Evolutionary conservation across 495 filamentous ascomycete genomes (phyloP), one percentile per base, ranked within the genome.

Genomic region (Amniculicola lignicola): DNA sequence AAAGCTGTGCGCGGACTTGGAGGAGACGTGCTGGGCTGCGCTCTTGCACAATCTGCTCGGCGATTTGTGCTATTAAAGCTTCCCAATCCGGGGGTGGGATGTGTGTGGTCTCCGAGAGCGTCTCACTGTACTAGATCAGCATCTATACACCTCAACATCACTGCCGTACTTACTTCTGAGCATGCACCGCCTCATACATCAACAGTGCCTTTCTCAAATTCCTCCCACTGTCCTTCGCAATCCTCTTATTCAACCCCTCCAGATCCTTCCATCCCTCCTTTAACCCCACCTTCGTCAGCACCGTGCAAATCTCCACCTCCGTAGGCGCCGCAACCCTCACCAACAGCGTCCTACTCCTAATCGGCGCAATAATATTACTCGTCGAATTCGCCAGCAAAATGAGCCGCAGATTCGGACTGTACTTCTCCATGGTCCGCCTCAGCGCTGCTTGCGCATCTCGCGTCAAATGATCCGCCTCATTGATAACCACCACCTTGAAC

Each of bases 401-500:
- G 62, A 98, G 72, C 28, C 93, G 77, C 58, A 98, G 61, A 70
- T 97, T 98, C 18, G 93, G 92, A 58, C 85, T 90, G 73, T 98
- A 98, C 76, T 98, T 98, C 75, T 98, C 93, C 93, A 98, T 98
- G 0, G 93, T 98, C 51, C 93, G 78, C 67, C 93, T 81, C 67
- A 98, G 76, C 44, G 93, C 93, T 0, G 94, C 94, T 72, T 98
- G 93, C 5, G 93, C 93, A 79, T 98, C 93, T 36, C 93, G 74
- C 0, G 86, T 94, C 41, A 98, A 75, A 63, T 95, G 87, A 63
- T 98, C 94, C n/a, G 93, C 93, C 74, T 98, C 93, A 65, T 98
- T 98, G 76, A 98, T 96, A 29, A 98, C 90, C 1, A 98, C 94
- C 11, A 98, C 89, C 74, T 98, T 98, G 76, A 98, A 98, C 38